Base-by-base conservation (phyloP, 768 basidiomycete genomes). In the button mushroom (Agaricus bisporus) region DNA sequence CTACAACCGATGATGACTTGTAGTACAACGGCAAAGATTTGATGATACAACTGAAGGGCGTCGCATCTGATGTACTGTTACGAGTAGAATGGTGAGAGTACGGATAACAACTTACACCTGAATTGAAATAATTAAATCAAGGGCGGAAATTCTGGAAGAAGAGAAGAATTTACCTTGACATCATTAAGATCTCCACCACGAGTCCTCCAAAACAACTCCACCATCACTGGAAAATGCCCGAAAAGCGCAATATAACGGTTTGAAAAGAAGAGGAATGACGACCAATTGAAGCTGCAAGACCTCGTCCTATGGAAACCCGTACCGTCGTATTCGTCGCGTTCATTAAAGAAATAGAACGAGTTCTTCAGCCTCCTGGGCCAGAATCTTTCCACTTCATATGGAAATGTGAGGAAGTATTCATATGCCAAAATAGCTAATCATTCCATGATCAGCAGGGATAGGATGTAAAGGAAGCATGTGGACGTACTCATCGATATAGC, bases 221-320 rank as follows among this genome's bases (percentile, higher is more conserved):
- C 35, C 5, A 70, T 59, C 32, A 72, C 61, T 15, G 75, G 71
- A 1, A 72, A 54, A 55, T 74, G 75, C 1, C 72, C 70, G 11
- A 70, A 56, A 9, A 77, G 51, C 5, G 71, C 55, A 1, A 73
- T 44, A 53, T 78, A 80, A 8, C 77, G 74, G 50, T 74, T 78
- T 22, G 69, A 32, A 49, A 73, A 69, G 61, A 77, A 78, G 10
- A 76, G 65, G 12, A 65, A 54, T 12, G 68, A 68, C 9, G 58
- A 68, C 68, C 67, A 72, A 20, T 67, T 68, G 5, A 70, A 20
- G 10, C 59, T 59, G 20, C 28, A 39, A 32, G 32, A 8, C 4
- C 32, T 32, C 8, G 32, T 8, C 32, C 7, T 32, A 32, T 32
- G 8, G 2, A 11, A 32, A 9, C 35, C 18, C 5, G 26, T 6